A percentile compares a stretch with the other conserved stretches of the same genome.
phyloP scores from a whole-genome alignment of 768 basidiomycete genomes.

The Macrolepiota dolichaula region DNA sequence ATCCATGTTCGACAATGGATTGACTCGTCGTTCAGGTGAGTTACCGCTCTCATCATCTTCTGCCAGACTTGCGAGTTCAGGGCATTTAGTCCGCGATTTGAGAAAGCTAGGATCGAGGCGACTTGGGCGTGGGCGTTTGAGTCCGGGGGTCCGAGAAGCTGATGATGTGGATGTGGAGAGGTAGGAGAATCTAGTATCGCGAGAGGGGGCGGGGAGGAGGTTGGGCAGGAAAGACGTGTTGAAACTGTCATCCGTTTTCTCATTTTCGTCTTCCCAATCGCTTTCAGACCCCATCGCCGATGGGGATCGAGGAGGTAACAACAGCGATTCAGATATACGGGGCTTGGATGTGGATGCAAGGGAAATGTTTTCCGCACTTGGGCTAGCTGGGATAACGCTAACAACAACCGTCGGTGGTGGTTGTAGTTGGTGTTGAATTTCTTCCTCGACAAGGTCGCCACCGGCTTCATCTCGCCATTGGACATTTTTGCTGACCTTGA shows the following conservation, averaged over 20 bases:
- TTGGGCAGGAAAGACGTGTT: conserved; percentile 48
- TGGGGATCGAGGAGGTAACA: conserved; percentile 14
- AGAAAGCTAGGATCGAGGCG: conserved; percentile 71
- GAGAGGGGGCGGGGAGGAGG: conserved; percentile 35
- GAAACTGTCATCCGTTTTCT: conserved; percentile 78
- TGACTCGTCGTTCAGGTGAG: conserved; percentile 26
- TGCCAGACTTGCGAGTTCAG: conserved; percentile 53
- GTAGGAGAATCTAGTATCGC: conserved; percentile 17
- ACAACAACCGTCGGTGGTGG: conserved; percentile 28
- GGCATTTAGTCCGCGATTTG: conserved; percentile 44
- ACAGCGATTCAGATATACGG: conserved; percentile 20
- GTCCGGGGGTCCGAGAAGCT: conserved; percentile 24
- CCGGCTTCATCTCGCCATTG: conserved; percentile 88
- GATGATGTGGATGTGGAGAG: conserved; percentile 13
- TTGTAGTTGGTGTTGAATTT: conserved; percentile 25
- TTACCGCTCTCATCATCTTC: conserved; percentile 64
- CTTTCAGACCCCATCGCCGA: conserved; percentile 67
- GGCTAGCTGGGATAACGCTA: conserved; percentile 42
- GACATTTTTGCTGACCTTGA: conserved; percentile 66
- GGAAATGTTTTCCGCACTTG: conserved; percentile 24
- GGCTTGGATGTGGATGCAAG: conserved; percentile 19
- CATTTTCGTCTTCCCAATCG: conserved; percentile 89
- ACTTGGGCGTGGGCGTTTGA: conserved; percentile 56
- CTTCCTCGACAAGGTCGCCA: conserved; percentile 72
- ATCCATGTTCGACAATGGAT: conserved; percentile 65